Percentiles rank a stretch among this genome's conserved stretches.
phyloP scores from a whole-genome alignment of 75 land plant genomes.

The Selaginella tamariscina region DNA sequence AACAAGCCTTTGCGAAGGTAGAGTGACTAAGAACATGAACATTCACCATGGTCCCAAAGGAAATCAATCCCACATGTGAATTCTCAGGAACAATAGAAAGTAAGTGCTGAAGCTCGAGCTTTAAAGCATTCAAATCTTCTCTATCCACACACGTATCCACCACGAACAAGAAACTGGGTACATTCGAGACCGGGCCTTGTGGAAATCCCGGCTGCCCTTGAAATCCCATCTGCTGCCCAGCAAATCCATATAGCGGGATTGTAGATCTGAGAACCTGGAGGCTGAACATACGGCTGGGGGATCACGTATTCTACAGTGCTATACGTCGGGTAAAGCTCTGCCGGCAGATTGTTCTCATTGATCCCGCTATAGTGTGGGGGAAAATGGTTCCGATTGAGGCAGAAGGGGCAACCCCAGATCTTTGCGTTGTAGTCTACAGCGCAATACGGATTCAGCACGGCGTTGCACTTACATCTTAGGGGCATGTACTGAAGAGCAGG shows the following conservation, averaged over 20 bases:
- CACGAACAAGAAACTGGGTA: conserved; percentile 74
- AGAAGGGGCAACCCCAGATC: conserved; percentile 89
- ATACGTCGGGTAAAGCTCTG: conserved; percentile 81
- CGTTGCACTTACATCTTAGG: conserved; percentile 56
- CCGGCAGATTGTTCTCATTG: conserved; percentile 62
- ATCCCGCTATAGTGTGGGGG: conserved; percentile 32
- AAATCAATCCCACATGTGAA: conserved; percentile 62
- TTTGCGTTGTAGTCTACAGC: conserved; percentile 57
- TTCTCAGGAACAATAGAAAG: conserved; percentile 59
- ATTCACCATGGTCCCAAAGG: conserved; percentile 59
- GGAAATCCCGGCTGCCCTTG: too few species aligned
- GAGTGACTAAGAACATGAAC: conserved; percentile 66
- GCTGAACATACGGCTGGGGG: neutral
- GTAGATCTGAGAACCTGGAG: neutral
- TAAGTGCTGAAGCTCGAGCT: conserved; percentile 45
- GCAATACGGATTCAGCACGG: conserved; percentile 76
- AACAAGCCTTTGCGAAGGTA: conserved; percentile 32
- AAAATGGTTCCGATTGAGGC: conserved; percentile 44
- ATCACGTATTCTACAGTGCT: conserved; percentile 57
- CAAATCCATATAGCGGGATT: neutral
- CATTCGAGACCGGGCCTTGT: conserved; percentile 8
- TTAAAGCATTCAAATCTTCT: conserved; percentile 55
- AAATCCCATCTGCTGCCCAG: neutral
- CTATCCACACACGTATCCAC: conserved; percentile 47
- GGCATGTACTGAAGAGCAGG: conserved; percentile 71